Percentiles rank a stretch among this genome's conserved stretches.
phyloP scores from a whole-genome alignment of 805 yeast species.

The Candida wancherniae region DNA sequence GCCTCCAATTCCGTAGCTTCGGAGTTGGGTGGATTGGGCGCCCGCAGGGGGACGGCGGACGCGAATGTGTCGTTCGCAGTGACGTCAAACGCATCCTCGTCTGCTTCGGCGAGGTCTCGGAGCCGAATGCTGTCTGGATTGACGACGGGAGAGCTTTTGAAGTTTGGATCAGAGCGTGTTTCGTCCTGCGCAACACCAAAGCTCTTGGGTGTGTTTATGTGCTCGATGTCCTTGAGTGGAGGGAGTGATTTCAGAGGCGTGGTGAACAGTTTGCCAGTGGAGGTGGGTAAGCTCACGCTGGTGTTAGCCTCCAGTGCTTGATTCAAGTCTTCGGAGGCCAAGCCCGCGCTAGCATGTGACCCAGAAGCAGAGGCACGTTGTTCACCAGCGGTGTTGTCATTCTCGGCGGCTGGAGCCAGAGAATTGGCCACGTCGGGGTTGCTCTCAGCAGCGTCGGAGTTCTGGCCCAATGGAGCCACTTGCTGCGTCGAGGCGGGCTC shows the following conservation, averaged over 20 bases:
- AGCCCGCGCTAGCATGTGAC: neutral
- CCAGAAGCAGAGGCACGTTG: neutral
- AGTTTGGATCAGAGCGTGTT: constrained; percentile 6
- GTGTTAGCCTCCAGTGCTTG: neutral
- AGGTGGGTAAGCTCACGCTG: too few relatives aligned
- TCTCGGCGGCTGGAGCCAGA: neutral
- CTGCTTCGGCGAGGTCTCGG: constrained; percentile 11
- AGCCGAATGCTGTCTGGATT: constrained; percentile 9
- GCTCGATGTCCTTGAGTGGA: constrained; percentile 39
- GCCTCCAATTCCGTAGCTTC: constrained; percentile 11
- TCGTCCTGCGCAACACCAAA: constrained; percentile 38
- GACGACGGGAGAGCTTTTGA: constrained; percentile 21
- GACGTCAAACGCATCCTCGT: constrained; percentile 14
- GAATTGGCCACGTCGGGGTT: neutral
- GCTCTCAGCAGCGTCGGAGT: constrained; percentile 8
- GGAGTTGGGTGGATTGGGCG: constrained; percentile 7
- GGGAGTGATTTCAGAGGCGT: constrained; percentile 41
- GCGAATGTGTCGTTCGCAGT: constrained; percentile 17
- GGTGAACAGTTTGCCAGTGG: too few relatives aligned
- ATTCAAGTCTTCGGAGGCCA: neutral
- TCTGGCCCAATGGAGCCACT: constrained; percentile 8
- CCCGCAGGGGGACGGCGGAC: constrained; percentile 5
- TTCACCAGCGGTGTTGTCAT: neutral
- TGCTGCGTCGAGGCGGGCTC: too few relatives aligned
- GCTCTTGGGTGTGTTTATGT: constrained; percentile 37